These are phyloP conservation scores for Skeletonema marinoi DNA, from an alignment of 108 stramenopile genomes.

Conservation along the genomic window DNA sequence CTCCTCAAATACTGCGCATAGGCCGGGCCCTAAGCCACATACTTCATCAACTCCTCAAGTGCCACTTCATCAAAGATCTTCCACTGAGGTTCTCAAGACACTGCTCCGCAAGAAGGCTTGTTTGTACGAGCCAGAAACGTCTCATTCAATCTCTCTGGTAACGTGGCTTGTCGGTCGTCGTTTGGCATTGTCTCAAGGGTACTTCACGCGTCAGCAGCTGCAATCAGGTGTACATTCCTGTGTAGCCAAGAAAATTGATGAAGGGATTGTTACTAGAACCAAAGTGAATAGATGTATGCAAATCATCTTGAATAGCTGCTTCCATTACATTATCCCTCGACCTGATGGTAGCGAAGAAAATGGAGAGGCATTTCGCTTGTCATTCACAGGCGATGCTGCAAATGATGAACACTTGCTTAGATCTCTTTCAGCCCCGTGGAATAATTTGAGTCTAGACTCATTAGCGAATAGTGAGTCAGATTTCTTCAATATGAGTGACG, in stretches of 20 bases:
- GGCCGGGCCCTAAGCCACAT: slow-evolving; percentile 9
- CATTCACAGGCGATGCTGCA: slow-evolving; percentile 53
- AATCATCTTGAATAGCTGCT: slow-evolving; percentile 89
- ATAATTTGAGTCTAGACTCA: slow-evolving; percentile 53
- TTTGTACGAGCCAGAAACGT: slow-evolving; percentile 87
- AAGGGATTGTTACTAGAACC: slow-evolving; percentile 80
- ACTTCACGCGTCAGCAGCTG: slow-evolving; percentile 85
- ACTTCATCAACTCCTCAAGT: slow-evolving; percentile 17
- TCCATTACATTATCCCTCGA: slow-evolving; percentile 89
- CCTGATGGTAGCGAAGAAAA: slow-evolving; percentile 85
- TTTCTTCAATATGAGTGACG: slow-evolving; percentile 39
- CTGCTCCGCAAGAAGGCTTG: slow-evolving; percentile 90
- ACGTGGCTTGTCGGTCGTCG: slow-evolving; percentile 88
- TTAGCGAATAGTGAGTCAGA: slow-evolving; percentile 11
- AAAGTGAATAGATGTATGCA: slow-evolving; percentile 92
- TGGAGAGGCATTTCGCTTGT: slow-evolving; percentile 63
- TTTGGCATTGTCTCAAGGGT: slow-evolving; percentile 72
- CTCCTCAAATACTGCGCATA: background rate
- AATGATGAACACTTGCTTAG: slow-evolving; percentile 64
- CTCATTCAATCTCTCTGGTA: slow-evolving; percentile 77
- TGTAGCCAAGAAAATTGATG: slow-evolving; percentile 76
- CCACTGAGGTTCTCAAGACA: slow-evolving; percentile 85
- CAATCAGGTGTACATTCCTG: slow-evolving; percentile 87
- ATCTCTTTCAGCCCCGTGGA: slow-evolving; percentile 73
- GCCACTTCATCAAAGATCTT: slow-evolving; percentile 49